Base-by-base conservation (phyloP, 768 basidiomycete genomes). In the Amanita polypyramis region DNA sequence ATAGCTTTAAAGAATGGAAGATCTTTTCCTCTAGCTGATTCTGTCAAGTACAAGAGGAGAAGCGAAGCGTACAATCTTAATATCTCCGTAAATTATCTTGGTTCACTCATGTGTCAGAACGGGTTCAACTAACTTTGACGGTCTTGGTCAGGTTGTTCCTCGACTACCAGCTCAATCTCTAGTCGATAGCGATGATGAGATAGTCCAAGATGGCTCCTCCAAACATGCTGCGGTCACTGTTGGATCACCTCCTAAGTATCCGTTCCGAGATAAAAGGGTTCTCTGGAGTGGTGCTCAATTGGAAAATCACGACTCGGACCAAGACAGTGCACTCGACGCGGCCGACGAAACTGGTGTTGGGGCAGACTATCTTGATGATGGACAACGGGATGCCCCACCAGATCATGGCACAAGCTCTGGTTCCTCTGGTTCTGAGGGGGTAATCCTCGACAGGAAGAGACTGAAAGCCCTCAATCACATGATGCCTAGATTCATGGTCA, bases 401-500 rank as follows among this genome's bases (percentile, higher is more conserved):
- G 37, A 36, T 19, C 32, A 17, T 37, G 47, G 20, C 19, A 15
- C 38, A 14, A 9, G 20, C 33, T 21, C 50, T 11, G 21, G 12
- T 10, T 45, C 67, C 33, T 21, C 50, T 11, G 21, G 12, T 10
- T 45, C 67, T 55, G 61, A 19, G 39, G 52, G 56, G 21, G 58
- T 54, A 51, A 65, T 69, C 27, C 61, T 61, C 44, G 47, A 49
- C 29, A 49, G 33, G 15, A 70, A 65, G 56, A 55, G 59, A 25
- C 43, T 65, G 25, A 72, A 68, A 30, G 68, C 56, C 4, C 62
- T 79, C 14, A 57, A 51, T 32, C 70, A 66, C 12, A 73, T 84
- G 72, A 65, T 79, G 65, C 81, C 81, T 3, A 66, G 66, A 9
- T 70, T 69, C 42, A 74, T 82, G 73, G 60, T 77, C 39, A 58